A percentile compares a stretch with the other conserved stretches of the same genome.
Conservation (phyloP, 305 asterid species). For the Euphrasia arctica region DNA sequence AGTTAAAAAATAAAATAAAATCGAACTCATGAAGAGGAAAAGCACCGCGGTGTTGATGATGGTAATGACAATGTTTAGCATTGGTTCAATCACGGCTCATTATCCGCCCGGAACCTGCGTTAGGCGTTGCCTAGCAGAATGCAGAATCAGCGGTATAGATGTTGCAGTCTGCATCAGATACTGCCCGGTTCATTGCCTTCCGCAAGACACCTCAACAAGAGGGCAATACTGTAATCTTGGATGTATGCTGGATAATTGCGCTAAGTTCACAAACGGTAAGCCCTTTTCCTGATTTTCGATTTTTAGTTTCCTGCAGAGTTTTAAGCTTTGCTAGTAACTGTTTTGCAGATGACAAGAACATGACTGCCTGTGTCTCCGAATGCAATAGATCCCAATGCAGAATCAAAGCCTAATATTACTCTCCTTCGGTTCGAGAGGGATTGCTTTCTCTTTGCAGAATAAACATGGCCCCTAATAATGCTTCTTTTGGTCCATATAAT, state of each 20-base stretch:
- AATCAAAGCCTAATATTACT: conserved; percentile 15
- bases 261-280: conserved; percentile 37
- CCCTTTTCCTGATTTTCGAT: neutral
- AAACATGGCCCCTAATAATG: conserved; percentile 26
- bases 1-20: neutral
- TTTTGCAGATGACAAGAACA: conserved; percentile 41
- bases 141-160: conserved; percentile 36
- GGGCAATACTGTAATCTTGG: conserved; percentile 39
- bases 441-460: conserved; percentile 28
- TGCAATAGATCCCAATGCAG: conserved; percentile 39
- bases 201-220: conserved; percentile 28
- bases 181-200: conserved; percentile 46
- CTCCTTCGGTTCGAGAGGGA: conserved; percentile 9
- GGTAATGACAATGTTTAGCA: conserved; percentile 18
- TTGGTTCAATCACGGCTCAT: conserved; percentile 26
- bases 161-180: conserved; percentile 37
- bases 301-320: neutral
- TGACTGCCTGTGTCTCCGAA: conserved; percentile 33
- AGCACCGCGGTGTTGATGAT: conserved; percentile 28
- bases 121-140: conserved; percentile 36
- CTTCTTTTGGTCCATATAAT: conserved; percentile 6
- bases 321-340: neutral
- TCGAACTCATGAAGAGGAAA: conserved; percentile 30
- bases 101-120: conserved; percentile 41
- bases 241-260: conserved; percentile 40